A percentile compares a stretch with the other conserved stretches of the same genome.
Evolutionary conservation across 768 basidiomycete genomes (phyloP).

Genomic region (Lentinula raphanica): DNA sequence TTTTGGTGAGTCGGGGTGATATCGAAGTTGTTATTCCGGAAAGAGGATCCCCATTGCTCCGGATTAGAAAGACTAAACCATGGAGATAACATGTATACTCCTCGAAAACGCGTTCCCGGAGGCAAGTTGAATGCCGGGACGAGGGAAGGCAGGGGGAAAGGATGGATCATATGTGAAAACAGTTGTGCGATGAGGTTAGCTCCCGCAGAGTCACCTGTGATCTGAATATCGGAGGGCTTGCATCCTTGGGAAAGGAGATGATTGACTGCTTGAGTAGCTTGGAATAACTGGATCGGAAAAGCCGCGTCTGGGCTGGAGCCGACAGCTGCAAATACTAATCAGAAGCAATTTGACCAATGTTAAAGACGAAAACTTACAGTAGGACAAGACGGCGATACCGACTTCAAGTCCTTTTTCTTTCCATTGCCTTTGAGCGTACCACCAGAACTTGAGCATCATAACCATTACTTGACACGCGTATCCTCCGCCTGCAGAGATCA

Average conservation of each 20-base stretch:
- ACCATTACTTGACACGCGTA: conserved; percentile 6
- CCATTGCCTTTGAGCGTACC: conserved; percentile 6
- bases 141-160: conserved; percentile 4
- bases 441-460: background rate
- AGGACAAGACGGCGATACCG: conserved; percentile 6
- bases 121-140: conserved; percentile 11
- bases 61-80: conserved; percentile 19
- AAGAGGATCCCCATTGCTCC: conserved; percentile 8
- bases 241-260: conserved; percentile 13
- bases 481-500: conserved; percentile 6
- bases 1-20: conserved; percentile 20
- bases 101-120: conserved; percentile 22
- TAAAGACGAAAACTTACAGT: conserved; percentile 1
- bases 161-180: conserved; percentile 19
- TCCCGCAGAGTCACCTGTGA: conserved; percentile 19
- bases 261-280: conserved; percentile 12
- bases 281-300: conserved; percentile 16
- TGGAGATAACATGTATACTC: conserved; percentile 30
- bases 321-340: conserved; percentile 9
- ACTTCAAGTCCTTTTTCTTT: conserved; percentile 2
- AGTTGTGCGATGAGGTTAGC: conserved; percentile 15
- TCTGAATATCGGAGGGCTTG: conserved; percentile 11
- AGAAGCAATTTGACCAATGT: background rate
- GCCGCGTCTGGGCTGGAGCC: background rate
- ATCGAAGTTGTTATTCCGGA: conserved; percentile 14